Evolutionary conservation across 306 rosid species (phyloP), one percentile per base, ranked within the genome.

Genomic region (Vachellia pachyceras): DNA sequence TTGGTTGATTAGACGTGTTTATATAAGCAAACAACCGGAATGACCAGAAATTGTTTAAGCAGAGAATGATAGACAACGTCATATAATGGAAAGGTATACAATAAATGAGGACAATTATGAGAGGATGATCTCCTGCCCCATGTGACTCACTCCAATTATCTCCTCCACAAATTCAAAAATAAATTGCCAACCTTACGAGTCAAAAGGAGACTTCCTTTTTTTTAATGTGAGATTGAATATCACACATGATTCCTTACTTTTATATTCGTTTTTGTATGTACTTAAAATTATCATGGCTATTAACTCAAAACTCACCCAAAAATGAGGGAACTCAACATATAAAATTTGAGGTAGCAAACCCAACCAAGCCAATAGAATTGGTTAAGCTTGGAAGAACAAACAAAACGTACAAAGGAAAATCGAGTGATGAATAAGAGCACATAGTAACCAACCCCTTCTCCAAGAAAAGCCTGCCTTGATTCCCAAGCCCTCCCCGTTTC

Each of bases 391-490:
- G 14, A 8, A 70, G 47, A 49, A 17, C 76, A 45, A 47, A 72
- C 45, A 49, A 5, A 70, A 47, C 17, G 46, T 7, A 17, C 46
- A 17, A 63, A 11, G 64, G 22, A 72, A 72, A 72, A 72, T 72
- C 63, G 76, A 72, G 39, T 29, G 4, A 61, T 29, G 67, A 61
- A 2, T 5, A 33, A 61, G 1, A 29, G 68, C 68, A 5, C 68
- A 29, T 5, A 2, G 20, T 2, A 33, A 14, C 8, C 50, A n/a
- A 68, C 55, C 55, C 55, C 39, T 12, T 69, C 74, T 44, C 54
- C 55, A 44, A 69, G 74, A 33, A 69, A 13, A 25, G 39, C 74
- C 36, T 69, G 4, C 55, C 73, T 69, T 42, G 54, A 20, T 17
- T 41, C 74, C 55, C 22, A 42, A 69, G 37, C 39, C 67, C 67